Conservation (phyloP, 2,329 filamentous ascomycete genomes). For the Colletotrichum brevisporum region DNA sequence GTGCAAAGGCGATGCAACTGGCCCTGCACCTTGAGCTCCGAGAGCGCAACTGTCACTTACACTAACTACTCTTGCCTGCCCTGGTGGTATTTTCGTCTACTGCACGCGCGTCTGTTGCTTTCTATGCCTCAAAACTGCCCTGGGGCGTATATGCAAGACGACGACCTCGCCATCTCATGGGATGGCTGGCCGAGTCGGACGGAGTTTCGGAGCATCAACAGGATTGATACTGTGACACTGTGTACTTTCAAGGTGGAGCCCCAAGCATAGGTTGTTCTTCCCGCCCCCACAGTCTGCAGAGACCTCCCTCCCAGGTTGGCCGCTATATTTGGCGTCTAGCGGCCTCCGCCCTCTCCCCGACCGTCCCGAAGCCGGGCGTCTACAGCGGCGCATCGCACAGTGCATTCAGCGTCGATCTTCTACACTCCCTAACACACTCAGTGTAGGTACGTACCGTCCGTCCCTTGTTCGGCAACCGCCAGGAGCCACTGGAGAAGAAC, state of each 20-base stretch:
- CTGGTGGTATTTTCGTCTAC: too few relatives aligned
- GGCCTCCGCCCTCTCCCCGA: constrained; percentile 16
- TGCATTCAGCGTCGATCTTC: constrained; percentile 13
- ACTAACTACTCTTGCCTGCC: too few relatives aligned
- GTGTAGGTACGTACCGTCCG: too few relatives aligned
- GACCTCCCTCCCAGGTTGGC: background rate
- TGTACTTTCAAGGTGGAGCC: background rate
- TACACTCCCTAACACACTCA: too few relatives aligned
- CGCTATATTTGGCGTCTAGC: constrained; percentile 12
- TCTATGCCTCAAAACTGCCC: background rate
- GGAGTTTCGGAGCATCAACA: constrained; percentile 25
- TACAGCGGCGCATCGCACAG: constrained; percentile 18
- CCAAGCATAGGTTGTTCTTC: background rate
- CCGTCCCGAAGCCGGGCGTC: constrained; percentile 18
- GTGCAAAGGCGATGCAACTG: too few relatives aligned
- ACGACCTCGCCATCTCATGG: background rate
- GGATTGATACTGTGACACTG: constrained; percentile 8
- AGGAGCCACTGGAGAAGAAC: constrained; percentile 3
- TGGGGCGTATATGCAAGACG: constrained; percentile 25
- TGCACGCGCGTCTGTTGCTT: too few relatives aligned
- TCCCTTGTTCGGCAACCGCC: background rate
- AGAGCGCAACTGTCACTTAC: too few relatives aligned
- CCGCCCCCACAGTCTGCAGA: background rate
- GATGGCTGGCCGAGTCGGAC: constrained; percentile 3
- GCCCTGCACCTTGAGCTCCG: too few relatives aligned